A percentile compares a stretch with the other conserved stretches of the same genome.
Evolutionary conservation across 2,329 filamentous ascomycete genomes (phyloP).

Genomic region (Aspergillus fumigatiaffinis): DNA sequence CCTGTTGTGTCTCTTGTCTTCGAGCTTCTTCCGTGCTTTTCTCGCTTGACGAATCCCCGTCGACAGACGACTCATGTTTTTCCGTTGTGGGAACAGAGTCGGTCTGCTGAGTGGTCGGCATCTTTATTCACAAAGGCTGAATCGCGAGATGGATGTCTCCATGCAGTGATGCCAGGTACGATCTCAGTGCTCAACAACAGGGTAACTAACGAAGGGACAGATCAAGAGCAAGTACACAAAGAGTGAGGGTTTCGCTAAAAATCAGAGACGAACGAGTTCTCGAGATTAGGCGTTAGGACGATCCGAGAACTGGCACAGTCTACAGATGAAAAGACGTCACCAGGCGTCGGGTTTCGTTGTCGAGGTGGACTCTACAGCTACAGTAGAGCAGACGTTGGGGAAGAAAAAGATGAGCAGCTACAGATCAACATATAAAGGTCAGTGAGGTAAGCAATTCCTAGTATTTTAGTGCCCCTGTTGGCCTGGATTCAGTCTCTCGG

Average conservation of each 20-base stretch:
- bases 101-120: constrained; percentile 7
- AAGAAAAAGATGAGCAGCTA: no score
- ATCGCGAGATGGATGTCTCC: not conserved
- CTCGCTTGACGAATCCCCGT: constrained; percentile 8
- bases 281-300: not conserved
- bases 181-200: not conserved
- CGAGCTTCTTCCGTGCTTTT: constrained; percentile 3
- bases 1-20: constrained; percentile 5
- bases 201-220: not conserved
- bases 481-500: not conserved
- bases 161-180: not conserved
- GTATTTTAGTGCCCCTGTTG: no score
- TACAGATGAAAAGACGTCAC: no score
- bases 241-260: no score
- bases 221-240: not conserved
- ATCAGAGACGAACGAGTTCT: not conserved
- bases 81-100: constrained; percentile 2
- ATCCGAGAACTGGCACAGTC: not conserved
- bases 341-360: no score
- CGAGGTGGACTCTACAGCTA: no score
- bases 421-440: not conserved
- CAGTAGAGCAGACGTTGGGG: no score
- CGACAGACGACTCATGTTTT: not conserved
- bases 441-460: not conserved
- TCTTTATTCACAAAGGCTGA: not conserved